Base-by-base conservation (phyloP, 2,329 filamentous ascomycete species). In the Alternaria viburni region DNA sequence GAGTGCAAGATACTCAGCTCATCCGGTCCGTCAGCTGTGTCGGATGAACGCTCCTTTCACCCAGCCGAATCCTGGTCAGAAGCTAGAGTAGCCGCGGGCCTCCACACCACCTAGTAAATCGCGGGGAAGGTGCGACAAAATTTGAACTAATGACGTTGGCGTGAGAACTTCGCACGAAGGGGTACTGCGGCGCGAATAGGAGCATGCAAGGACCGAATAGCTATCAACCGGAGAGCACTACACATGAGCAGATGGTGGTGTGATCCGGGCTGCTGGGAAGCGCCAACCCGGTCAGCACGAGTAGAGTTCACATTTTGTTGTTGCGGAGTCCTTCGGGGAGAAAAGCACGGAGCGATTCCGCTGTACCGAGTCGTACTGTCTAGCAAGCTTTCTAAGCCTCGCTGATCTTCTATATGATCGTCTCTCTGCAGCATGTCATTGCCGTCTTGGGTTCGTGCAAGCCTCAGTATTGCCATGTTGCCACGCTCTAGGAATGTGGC, bases 21-120 rank as follows among this genome's bases (percentile, higher is more conserved):
- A 62, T 69, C 65, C 69, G 69, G 66, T 57, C 64, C 65, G 60
- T 62, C 59, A 62, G 60, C 25, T 57, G 62, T 56, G 23, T 69
- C 72, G 71, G 73, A 73, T 69, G 68, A 71, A 65, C 62, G 71
- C 70, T 74, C 70, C 72, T 64, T 76, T 77, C 46, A 66, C 62
- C 73, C 70, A 70, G 61, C 23, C 36, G 11, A 17, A 60, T 41
- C 32, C 23, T 54, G 54, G 23, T 60, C 62, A 46, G 55, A 64
- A 49, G 56, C 67, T 63, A 57, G 58, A 57, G 30, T 55, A 51
- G 41, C 58, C 59, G 61, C 61, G 57, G 57, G 46, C 54, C 54
- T 67, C 61, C 60, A 61, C 57, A 57, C 41, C 47, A 56, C 36
- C 44, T 67, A 59, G 65, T 54, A 54, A 41, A 59, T 67, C 58